A percentile compares a stretch with the other conserved stretches of the same genome.
These are phyloP conservation scores for Escovopsis weberi DNA, from an alignment of 2,329 filamentous ascomycete species.

Conservation along the genomic window DNA sequence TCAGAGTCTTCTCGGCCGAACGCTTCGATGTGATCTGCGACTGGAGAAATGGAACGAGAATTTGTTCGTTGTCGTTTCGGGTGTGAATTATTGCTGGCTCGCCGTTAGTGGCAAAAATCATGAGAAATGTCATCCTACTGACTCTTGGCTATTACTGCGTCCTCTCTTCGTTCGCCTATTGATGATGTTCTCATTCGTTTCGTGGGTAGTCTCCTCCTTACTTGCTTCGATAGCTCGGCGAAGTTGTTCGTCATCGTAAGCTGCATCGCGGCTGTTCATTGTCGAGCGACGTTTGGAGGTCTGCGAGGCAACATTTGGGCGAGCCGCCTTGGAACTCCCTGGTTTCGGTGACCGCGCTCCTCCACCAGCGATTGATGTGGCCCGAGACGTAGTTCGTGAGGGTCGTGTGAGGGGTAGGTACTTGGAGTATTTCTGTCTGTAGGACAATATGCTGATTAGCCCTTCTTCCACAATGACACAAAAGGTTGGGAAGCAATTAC, in stretches of 20 bases:
- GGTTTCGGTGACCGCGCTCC: constrained; percentile 37
- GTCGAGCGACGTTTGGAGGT: constrained; percentile 78
- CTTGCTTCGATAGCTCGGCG: constrained; percentile 88
- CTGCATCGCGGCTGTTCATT: constrained; percentile 92
- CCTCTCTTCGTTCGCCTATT: constrained; percentile 63
- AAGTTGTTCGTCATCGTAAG: constrained; percentile 86
- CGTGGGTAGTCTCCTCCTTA: constrained; percentile 56
- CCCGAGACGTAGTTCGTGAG: constrained; percentile 44
- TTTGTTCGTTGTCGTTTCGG: constrained; percentile 73
- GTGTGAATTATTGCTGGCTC: constrained; percentile 49
- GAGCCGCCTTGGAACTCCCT: constrained; percentile 41
- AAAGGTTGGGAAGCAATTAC: constrained; percentile 31
- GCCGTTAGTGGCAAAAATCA: background rate
- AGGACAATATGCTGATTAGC: background rate
- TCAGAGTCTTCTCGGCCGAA: constrained; percentile 51
- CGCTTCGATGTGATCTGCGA: constrained; percentile 30
- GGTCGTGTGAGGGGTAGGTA: constrained; percentile 46
- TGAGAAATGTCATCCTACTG: constrained; percentile 26
- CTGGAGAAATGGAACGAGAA: constrained; percentile 55
- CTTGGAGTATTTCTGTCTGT: constrained; percentile 51
- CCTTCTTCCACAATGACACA: background rate
- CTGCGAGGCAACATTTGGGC: constrained; percentile 34
- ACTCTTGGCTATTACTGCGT: constrained; percentile 91
- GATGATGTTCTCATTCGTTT: constrained; percentile 34
- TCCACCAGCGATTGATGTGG: constrained; percentile 52